phyloP scores from a whole-genome alignment of 768 basidiomycete species.

The Suillus alpinus region DNA sequence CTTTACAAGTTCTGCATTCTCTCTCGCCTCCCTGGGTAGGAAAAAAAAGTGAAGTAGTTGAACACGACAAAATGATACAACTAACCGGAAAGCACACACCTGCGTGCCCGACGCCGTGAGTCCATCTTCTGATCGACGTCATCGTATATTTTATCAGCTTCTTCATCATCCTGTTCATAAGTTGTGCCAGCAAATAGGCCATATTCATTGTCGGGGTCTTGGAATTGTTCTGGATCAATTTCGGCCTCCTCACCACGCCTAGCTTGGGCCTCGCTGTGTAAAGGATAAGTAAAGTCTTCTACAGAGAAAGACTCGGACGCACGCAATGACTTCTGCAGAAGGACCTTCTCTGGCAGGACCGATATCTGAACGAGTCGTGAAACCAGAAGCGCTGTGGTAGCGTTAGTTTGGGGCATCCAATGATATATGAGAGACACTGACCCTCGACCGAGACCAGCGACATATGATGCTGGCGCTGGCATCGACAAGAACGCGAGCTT shows the following conservation, averaged over 20 bases:
- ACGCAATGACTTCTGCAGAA: slow-evolving; percentile 89
- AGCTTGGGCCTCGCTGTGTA: slow-evolving; percentile 78
- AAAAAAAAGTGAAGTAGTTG: slow-evolving; percentile 22
- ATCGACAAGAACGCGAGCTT: slow-evolving; percentile 87
- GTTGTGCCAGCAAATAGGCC: slow-evolving; percentile 94
- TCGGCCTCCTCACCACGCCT: slow-evolving; percentile 86
- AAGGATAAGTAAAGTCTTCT: not conserved
- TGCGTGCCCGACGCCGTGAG: slow-evolving; percentile 69
- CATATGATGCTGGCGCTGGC: slow-evolving; percentile 95
- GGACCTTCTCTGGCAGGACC: slow-evolving; percentile 96
- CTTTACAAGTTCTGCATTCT: slow-evolving; percentile 69
- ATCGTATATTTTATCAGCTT: slow-evolving; percentile 95
- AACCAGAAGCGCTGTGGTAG: slow-evolving; percentile 79
- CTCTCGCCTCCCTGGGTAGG: slow-evolving; percentile 63
- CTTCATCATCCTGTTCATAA: slow-evolving; percentile 97
- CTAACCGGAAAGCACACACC: slow-evolving; percentile 60
- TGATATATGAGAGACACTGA: slow-evolving; percentile 34
- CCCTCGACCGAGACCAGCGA: slow-evolving; percentile 98
- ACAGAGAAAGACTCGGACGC: slow-evolving; percentile 27
- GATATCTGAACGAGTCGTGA: slow-evolving; percentile 98
- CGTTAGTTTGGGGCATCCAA: slow-evolving; percentile 4
- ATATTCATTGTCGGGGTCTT: slow-evolving; percentile 97
- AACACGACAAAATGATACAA: slow-evolving; percentile 28
- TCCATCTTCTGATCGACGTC: slow-evolving; percentile 91
- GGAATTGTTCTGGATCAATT: slow-evolving; percentile 86